Conservation (phyloP, 179 eudicot species). For the Pouteria campechiana region DNA sequence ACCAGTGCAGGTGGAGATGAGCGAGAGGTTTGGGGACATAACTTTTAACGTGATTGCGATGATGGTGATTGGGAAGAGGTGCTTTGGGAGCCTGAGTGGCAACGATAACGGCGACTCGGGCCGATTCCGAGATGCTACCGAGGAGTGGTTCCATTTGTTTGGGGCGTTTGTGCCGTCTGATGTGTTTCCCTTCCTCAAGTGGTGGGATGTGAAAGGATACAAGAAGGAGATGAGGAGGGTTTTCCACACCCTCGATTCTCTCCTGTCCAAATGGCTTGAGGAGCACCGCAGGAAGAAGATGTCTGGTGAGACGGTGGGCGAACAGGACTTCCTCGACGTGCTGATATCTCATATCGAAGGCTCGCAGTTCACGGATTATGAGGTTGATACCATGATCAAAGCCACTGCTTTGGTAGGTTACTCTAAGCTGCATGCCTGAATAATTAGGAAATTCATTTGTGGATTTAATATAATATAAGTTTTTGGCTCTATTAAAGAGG, state of each 20-base stretch:
- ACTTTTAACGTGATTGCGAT: no score
- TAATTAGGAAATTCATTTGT: no score
- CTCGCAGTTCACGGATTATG: no score
- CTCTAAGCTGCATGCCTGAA: no score
- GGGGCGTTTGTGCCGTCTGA: constrained; percentile 8
- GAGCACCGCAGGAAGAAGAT: constrained; percentile 7
- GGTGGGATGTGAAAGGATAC: constrained; percentile 14
- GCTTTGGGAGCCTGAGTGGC: no score
- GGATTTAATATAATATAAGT: no score
- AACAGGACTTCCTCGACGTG: constrained; percentile 16
- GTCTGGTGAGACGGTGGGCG: neutral
- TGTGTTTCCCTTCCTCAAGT: constrained; percentile 7
- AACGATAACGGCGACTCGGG: neutral
- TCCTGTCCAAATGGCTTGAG: constrained; percentile 10
- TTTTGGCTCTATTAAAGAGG: no score
- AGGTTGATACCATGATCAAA: no score
- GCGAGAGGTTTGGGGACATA: no score
- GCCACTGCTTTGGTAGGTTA: no score
- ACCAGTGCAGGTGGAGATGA: no score
- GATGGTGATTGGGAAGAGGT: no score
- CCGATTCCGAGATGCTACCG: neutral
- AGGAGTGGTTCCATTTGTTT: neutral
- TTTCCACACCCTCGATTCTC: neutral
- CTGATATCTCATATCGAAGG: constrained; percentile 1
- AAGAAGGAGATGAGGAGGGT: constrained; percentile 15